phyloP scores from a whole-genome alignment of 192 early-diverging fungal genomes.

The Pilaira anomala region DNA sequence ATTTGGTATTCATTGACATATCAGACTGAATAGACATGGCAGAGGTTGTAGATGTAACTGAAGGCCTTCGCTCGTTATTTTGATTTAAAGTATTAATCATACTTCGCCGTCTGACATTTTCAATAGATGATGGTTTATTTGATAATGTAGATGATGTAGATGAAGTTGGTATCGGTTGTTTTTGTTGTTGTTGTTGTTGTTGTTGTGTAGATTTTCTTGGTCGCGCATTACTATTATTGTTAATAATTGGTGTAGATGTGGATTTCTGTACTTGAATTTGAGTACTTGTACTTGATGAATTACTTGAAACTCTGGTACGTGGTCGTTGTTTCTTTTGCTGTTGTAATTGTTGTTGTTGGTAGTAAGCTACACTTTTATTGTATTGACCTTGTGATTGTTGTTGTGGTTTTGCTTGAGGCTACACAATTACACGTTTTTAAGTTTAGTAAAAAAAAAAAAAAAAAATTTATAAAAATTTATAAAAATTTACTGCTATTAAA shows the following conservation, averaged over 20 bases:
- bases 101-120: neutral
- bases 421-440: conserved; percentile 11
- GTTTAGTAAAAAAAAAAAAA: conserved; percentile 11
- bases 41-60: conserved; percentile 18
- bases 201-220: conserved; percentile 1
- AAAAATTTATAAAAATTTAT: neutral
- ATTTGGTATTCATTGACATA: conserved; percentile 26
- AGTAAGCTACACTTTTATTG: neutral
- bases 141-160: neutral
- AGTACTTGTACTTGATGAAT: neutral
- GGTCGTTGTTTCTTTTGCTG: conserved; percentile 2
- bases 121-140: neutral
- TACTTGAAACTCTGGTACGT: neutral
- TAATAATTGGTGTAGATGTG: neutral
- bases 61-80: conserved; percentile 14
- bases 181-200: neutral
- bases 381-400: neutral
- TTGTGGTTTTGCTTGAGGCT: neutral
- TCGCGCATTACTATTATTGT: neutral
- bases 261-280: neutral
- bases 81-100: neutral
- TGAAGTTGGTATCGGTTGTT: neutral
- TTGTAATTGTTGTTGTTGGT: neutral
- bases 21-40: conserved; percentile 20
- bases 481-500: neutral